phyloP scores from a whole-genome alignment of 2,329 filamentous ascomycete species.

The Stagonosporopsis rhizophila region DNA sequence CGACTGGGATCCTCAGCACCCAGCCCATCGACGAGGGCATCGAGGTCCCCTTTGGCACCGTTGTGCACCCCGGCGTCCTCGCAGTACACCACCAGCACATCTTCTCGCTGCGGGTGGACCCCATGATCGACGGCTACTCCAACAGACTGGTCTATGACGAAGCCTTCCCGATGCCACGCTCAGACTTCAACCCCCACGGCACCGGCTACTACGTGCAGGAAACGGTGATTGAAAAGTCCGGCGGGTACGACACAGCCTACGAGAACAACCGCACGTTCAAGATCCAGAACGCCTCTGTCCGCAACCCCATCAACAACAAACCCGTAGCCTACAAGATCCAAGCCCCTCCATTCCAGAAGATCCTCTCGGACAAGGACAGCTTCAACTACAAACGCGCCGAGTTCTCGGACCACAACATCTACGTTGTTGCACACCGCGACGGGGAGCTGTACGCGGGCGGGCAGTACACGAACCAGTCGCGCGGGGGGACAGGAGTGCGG shows the following conservation, averaged over 20 bases:
- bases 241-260: conserved; percentile 58
- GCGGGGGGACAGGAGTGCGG: conserved; percentile 57
- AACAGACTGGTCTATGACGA: conserved; percentile 61
- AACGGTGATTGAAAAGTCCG: conserved; percentile 57
- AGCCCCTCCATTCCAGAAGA: conserved; percentile 58
- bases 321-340: conserved; percentile 60
- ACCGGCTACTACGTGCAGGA: conserved; percentile 58
- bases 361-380: conserved; percentile 60
- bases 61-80: conserved; percentile 73
- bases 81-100: conserved; percentile 79
- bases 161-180: conserved; percentile 65
- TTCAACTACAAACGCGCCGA: conserved; percentile 65
- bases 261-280: conserved; percentile 57
- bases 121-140: conserved; percentile 55
- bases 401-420: conserved; percentile 66
- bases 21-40: conserved; percentile 71
- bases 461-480: conserved; percentile 66
- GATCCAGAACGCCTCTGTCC: conserved; percentile 55
- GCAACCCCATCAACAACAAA: conserved; percentile 57
- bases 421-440: conserved; percentile 64
- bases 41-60: conserved; percentile 70
- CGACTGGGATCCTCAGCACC: conserved; percentile 72
- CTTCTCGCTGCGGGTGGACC: conserved; percentile 63
- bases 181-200: conserved; percentile 63
- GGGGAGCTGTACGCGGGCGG: conserved; percentile 67